Conservation (phyloP, 2,329 filamentous ascomycete genomes). For the Aspergillus fumigatiaffinis region DNA sequence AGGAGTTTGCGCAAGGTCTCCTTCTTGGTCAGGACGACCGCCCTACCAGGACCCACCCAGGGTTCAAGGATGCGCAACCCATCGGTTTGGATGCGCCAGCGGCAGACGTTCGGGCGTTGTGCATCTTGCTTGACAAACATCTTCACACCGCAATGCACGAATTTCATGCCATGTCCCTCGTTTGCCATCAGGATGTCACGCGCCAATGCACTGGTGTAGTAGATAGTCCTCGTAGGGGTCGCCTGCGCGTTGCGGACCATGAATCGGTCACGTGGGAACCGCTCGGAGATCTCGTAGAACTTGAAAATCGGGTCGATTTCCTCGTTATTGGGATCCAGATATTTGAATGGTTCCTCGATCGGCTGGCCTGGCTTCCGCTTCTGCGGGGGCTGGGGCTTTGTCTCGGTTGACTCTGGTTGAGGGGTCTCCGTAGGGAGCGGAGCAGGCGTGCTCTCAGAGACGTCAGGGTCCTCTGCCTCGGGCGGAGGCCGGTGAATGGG, state of each 20-base stretch:
- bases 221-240: constrained; percentile 87
- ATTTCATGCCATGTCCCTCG: constrained; percentile 86
- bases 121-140: constrained; percentile 99
- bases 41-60: constrained; percentile 75
- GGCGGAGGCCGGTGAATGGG: constrained; percentile 32
- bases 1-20: constrained; percentile 78
- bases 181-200: constrained; percentile 83
- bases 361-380: constrained; percentile 45
- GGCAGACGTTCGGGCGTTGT: constrained; percentile 78
- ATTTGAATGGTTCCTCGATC: constrained; percentile 93
- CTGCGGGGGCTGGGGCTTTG: constrained; percentile 19
- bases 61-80: constrained; percentile 87
- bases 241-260: constrained; percentile 93
- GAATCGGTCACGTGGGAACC: constrained; percentile 87
- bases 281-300: constrained; percentile 79
- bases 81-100: constrained; percentile 94
- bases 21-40: constrained; percentile 71
- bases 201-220: constrained; percentile 84
- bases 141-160: constrained; percentile 94
- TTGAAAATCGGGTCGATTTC: constrained; percentile 72
- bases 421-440: constrained; percentile 11
- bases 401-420: constrained; percentile 8
- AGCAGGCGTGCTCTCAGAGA: constrained; percentile 13
- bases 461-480: constrained; percentile 22
- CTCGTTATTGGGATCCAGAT: constrained; percentile 67